Percentiles rank a stretch among this genome's conserved stretches.
Conservation (phyloP, 2,329 filamentous ascomycete species). For the Colletotrichum cereale region DNA sequence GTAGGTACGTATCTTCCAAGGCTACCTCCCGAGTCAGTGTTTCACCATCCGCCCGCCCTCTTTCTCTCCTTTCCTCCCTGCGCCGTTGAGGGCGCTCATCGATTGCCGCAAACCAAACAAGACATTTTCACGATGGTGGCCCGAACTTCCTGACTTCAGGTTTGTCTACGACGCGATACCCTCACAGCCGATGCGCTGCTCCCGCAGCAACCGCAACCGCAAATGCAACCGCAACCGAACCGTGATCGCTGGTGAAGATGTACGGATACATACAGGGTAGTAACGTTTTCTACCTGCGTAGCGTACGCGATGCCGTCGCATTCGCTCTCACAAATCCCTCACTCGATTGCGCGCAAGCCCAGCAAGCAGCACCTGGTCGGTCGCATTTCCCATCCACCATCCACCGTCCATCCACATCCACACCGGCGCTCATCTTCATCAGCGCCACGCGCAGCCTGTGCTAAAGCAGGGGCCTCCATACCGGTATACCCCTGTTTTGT, state of each 20-base stretch:
- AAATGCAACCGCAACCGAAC: too few relatives aligned
- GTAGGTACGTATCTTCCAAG: background rate
- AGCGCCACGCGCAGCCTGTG: slow-evolving; percentile 25
- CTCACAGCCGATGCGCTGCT: background rate
- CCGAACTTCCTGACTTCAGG: background rate
- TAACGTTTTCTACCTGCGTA: background rate
- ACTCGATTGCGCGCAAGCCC: slow-evolving; percentile 6
- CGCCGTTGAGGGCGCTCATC: background rate
- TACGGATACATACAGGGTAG: too few relatives aligned
- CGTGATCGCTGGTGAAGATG: background rate
- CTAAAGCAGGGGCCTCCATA: slow-evolving; percentile 29
- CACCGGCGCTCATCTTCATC: slow-evolving; percentile 40
- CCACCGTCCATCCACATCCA: slow-evolving; percentile 6
- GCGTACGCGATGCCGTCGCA: background rate
- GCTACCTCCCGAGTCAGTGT: slow-evolving; percentile 35
- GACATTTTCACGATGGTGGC: slow-evolving; percentile 34
- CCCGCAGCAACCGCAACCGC: background rate
- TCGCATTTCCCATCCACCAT: slow-evolving; percentile 11
- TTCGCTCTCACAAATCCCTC: slow-evolving; percentile 16
- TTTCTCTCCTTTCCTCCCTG: slow-evolving; percentile 18
- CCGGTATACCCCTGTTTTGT: background rate
- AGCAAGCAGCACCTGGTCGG: too few relatives aligned
- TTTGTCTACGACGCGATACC: background rate
- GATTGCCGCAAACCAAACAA: slow-evolving; percentile 4
- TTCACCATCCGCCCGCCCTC: slow-evolving; percentile 19